Conservation (phyloP, 2,329 filamentous ascomycete genomes). For the Emmonsiellopsis sp. region DNA sequence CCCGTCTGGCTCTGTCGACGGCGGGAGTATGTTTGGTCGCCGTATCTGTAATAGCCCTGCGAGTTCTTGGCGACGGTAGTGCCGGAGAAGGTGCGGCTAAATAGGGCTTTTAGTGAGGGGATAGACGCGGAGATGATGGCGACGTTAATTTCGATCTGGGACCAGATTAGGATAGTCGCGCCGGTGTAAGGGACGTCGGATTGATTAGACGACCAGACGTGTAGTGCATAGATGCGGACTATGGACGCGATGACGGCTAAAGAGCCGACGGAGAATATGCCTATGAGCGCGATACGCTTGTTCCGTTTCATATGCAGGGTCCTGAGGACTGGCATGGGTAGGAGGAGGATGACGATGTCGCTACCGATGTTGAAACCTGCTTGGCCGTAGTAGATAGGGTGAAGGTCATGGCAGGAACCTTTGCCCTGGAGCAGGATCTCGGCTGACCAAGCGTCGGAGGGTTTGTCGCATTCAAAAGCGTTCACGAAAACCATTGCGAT, state of each 20-base stretch:
- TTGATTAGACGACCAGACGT: not conserved
- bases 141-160: slow-evolving; percentile 15
- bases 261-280: slow-evolving; percentile 21
- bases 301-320: slow-evolving; percentile 22
- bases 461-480: slow-evolving; percentile 19
- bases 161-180: slow-evolving; percentile 13
- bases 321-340: slow-evolving; percentile 27
- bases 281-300: slow-evolving; percentile 24
- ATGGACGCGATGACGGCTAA: slow-evolving; percentile 20
- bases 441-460: slow-evolving; percentile 3
- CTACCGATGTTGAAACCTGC: slow-evolving; percentile 24
- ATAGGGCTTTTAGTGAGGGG: slow-evolving; percentile 18
- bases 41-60: not conserved
- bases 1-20: not conserved
- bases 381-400: slow-evolving; percentile 4
- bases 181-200: slow-evolving; percentile 2
- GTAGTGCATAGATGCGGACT: slow-evolving; percentile 19
- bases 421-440: slow-evolving; percentile 1
- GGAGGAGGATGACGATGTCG: slow-evolving; percentile 25
- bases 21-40: not conserved
- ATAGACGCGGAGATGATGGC: slow-evolving; percentile 17
- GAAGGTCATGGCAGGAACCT: slow-evolving; percentile 4
- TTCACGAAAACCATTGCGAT: slow-evolving; percentile 22
- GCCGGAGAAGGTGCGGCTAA: slow-evolving; percentile 3
- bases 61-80: not conserved